Conservation (phyloP, 2,329 filamentous ascomycete species). For the Fusarium sp. region DNA sequence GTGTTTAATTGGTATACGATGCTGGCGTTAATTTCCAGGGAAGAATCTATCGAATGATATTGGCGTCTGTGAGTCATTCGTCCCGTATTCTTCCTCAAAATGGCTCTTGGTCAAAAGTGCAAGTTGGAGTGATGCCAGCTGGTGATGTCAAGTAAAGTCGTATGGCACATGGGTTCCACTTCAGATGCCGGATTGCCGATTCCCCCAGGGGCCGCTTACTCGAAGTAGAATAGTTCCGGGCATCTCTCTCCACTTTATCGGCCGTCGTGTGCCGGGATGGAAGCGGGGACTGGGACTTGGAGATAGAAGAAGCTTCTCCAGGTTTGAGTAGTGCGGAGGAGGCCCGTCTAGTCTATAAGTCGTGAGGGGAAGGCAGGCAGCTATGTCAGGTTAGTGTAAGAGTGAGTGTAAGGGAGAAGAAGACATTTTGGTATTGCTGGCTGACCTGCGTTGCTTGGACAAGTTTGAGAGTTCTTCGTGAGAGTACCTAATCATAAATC, state of each 20-base stretch:
- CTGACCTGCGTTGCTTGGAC: not conserved
- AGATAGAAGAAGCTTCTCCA: conserved; percentile 10
- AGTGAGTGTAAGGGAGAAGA: not conserved
- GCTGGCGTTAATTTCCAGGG: not conserved
- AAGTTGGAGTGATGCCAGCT: not conserved
- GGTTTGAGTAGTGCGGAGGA: conserved; percentile 21
- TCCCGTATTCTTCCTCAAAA: not conserved
- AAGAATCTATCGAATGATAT: not conserved
- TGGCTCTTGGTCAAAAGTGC: not conserved
- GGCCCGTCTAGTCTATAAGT: not conserved
- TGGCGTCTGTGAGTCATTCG: not conserved
- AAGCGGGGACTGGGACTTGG: not conserved
- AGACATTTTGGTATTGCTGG: not conserved
- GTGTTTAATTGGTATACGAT: not conserved
- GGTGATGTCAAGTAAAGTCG: conserved; percentile 22
- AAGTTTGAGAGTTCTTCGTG: not conserved
- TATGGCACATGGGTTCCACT: not conserved
- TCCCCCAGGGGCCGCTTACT: not conserved
- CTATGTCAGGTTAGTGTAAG: not conserved
- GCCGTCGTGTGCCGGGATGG: conserved; percentile 31
- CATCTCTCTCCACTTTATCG: conserved; percentile 12
- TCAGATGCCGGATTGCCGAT: conserved; percentile 40
- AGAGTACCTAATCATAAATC: not conserved
- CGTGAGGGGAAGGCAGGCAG: not conserved
- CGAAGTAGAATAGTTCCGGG: conserved; percentile 18